These are phyloP conservation scores for Poa pratensis DNA, from an alignment of 176 grass and related monocot genomes.

Conservation along the genomic window DNA sequence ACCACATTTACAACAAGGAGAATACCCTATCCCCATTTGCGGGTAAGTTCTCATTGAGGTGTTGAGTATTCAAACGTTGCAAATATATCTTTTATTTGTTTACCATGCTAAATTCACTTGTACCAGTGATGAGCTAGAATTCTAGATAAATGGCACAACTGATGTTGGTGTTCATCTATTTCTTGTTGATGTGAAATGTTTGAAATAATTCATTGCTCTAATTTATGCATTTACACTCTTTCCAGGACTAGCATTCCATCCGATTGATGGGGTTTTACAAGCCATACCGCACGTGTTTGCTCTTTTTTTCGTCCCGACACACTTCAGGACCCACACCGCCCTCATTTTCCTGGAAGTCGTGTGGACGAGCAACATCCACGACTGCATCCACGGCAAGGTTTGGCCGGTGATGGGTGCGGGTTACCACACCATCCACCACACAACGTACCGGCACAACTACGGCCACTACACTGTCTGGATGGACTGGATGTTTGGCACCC, in stretches of 20 bases:
- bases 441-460: conserved; percentile 95
- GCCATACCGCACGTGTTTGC: conserved; percentile 83
- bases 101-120: background rate
- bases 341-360: conserved; percentile 75
- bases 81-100: background rate
- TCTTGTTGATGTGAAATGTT: background rate
- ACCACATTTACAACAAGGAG: conserved; percentile 99
- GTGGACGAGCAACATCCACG: conserved; percentile 96
- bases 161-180: background rate
- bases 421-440: conserved; percentile 97
- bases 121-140: background rate
- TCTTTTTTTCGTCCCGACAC: conserved; percentile 68
- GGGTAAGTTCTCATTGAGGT: conserved; percentile 49
- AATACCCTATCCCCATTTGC: conserved; percentile 96
- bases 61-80: background rate
- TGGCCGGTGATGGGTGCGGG: conserved; percentile 98
- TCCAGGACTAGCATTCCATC: conserved; percentile 90
- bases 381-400: conserved; percentile 93
- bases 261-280: conserved; percentile 94
- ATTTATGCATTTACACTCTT: background rate
- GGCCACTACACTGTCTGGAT: conserved; percentile 97
- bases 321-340: conserved; percentile 67
- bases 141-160: background rate
- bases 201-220: conserved; percentile 2
- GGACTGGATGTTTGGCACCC: conserved; percentile 96